Evolutionary conservation across 2,329 filamentous ascomycete genomes (phyloP), one percentile per base, ranked within the genome.

Genomic region (Amphichorda felina): DNA sequence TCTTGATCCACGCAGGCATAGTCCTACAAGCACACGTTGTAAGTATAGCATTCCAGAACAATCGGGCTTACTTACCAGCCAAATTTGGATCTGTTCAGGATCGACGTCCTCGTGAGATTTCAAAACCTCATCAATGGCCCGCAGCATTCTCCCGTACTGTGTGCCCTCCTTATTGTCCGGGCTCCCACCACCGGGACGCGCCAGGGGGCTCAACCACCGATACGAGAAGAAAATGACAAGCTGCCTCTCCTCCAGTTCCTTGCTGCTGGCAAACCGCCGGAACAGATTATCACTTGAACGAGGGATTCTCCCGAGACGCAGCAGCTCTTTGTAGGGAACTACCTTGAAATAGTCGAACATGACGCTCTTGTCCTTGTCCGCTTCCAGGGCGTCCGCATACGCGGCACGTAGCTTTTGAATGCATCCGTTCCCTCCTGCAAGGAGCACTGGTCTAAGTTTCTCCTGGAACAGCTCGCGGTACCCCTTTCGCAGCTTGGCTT

Each of bases 401-500:
- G 36, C 42, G 7, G 33, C 37, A n/a, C 49, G 43, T 26, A 54
- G 34, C 7, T 36, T 34, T 9, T 43, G 41, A 2, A 49, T 21
- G 16, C 40, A 40, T n/a, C 44, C 38, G 3, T 19, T 26, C 8
- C 36, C 38, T 17, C 42, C 32, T 9, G 34, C 33, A n/a, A 51
- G 42, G 2, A 61, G 48, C 9, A 54, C 44, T 2, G 53, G 54
- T 13, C 55, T 47, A 10, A 61, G 40, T n/a, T 46, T 46, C 24
- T 58, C 55, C 38, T 60, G 56, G 27, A 60, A 55, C 2, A 60
- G 25, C 34, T 58, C 50, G 2, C 55, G 45, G 34, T 61, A 59
- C 1, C 45, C 46, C 39, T 54, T 60, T 9, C 55, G 50, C 18
- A 59, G 41, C 5, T 34, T 39, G 3, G 57, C 44, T 14, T 53